phyloP scores from a whole-genome alignment of 2,329 filamentous ascomycete species.

The Aspergillus jensenii region DNA sequence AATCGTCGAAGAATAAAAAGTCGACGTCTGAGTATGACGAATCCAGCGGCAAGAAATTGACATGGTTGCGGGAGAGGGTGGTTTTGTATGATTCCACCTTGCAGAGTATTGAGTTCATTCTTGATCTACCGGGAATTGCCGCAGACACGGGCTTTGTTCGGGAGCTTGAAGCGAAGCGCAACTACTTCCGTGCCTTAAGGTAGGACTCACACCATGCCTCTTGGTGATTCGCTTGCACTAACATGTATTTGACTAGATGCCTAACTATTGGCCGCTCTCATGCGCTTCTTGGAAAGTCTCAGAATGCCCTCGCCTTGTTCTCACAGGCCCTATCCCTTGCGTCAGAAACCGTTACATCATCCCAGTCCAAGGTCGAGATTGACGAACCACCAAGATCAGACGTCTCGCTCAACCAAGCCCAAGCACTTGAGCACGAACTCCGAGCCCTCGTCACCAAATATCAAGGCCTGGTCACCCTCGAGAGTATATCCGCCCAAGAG shows the following conservation, averaged over 20 bases:
- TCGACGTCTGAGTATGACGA: conserved; percentile 59
- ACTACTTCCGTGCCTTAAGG: conserved; percentile 89
- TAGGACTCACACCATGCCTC: conserved; percentile 42
- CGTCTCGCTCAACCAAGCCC: conserved; percentile 60
- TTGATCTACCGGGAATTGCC: conserved; percentile 84
- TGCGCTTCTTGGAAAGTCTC: conserved; percentile 66
- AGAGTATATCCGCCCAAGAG: conserved; percentile 58
- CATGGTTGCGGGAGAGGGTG: conserved; percentile 78
- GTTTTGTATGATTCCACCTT: conserved; percentile 89
- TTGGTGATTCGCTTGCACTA: conserved; percentile 3
- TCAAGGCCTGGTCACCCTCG: conserved; percentile 81
- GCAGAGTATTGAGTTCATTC: conserved; percentile 86
- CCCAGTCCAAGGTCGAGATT: conserved; percentile 43
- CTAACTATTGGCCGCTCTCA: conserved; percentile 85
- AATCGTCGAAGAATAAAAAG: conserved; percentile 55
- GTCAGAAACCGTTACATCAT: conserved; percentile 50
- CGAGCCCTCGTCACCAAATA: conserved; percentile 73
- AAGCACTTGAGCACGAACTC: conserved; percentile 62
- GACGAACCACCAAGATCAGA: conserved; percentile 65
- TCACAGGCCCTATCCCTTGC: conserved; percentile 68
- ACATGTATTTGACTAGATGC: conserved; percentile 53
- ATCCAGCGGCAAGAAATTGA: conserved; percentile 71
- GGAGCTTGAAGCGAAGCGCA: conserved; percentile 74
- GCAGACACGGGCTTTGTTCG: conserved; percentile 73
- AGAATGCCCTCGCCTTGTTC: conserved; percentile 83